Conservation (phyloP, 768 basidiomycete genomes). For the Stropharia rugosoannulata region DNA sequence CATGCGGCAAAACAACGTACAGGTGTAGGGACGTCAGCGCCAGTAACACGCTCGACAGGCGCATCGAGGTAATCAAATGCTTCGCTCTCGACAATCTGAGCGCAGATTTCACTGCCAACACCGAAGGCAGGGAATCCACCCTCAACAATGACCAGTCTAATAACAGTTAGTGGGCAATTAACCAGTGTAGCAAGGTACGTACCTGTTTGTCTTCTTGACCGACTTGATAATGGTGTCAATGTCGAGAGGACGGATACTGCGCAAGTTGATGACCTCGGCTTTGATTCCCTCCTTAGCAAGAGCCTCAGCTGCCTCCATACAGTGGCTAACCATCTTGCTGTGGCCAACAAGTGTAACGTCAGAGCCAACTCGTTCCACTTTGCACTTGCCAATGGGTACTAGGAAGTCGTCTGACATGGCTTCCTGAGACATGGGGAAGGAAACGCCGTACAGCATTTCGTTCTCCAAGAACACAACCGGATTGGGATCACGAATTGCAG, state of each 20-base stretch:
- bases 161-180: background rate
- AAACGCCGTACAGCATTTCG: constrained; percentile 97
- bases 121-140: constrained; percentile 99
- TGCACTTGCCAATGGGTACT: constrained; percentile 95
- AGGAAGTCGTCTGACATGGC: constrained; percentile 96
- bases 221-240: constrained; percentile 96
- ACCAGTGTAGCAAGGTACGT: constrained; percentile 17
- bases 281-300: constrained; percentile 96
- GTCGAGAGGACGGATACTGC: constrained; percentile 94
- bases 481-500: constrained; percentile 98
- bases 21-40: constrained; percentile 96
- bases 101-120: constrained; percentile 98
- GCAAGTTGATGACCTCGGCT: constrained; percentile 97
- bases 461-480: constrained; percentile 99
- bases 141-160: constrained; percentile 88
- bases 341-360: constrained; percentile 97
- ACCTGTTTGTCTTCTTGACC: constrained; percentile 99
- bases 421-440: constrained; percentile 94
- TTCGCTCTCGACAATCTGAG: constrained; percentile 96
- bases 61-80: constrained; percentile 99
- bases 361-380: constrained; percentile 89
- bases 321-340: constrained; percentile 97
- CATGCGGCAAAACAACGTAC: constrained; percentile 24
- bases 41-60: constrained; percentile 95
- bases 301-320: constrained; percentile 89